Evolutionary conservation across 257 asterid species (phyloP), one percentile per base, ranked within the genome.

Genomic region (Solanum ossicruentum): DNA sequence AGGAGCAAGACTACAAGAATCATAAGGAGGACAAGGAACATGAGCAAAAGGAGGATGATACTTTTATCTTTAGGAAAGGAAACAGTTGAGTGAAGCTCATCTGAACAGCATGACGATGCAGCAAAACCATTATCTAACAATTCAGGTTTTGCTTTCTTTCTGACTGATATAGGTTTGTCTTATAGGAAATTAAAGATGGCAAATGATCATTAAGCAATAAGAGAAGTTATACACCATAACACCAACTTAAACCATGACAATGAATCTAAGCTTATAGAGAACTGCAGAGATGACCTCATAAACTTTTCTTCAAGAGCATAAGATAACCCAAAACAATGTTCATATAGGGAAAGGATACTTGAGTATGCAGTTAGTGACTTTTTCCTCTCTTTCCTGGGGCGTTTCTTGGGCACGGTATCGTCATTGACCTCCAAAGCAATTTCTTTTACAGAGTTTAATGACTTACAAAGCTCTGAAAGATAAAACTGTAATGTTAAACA

Each of bases 401-500:
- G 96, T 87, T 93, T 95, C 89, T 84, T 93, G 83, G 85, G 89
- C 84, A 87, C 89, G 69, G 88, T 86, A 82, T 86, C 85, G 45
- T 90, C 93, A 71, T 89, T 89, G 84, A 85, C 88, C 92, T 91
- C 93, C 84, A 85, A 87, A 89, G 43, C 72, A 84, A 79, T 84
- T 58, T 82, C 95, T 58, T 51, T 89, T 72, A 60, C 28, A 86
- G 89, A 87, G 71, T 83, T 81, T 75, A 95, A 77, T 18, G 86
- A 85, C 87, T 88, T 90, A 86, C 99, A 95, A 85, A 93, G 90
- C 89, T 91, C 99, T 95, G 99, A 86, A 90, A 90, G 85, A 61
- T 87, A 45, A 82, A 82, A 82, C 28, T 39, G 23, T 15, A 58
- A 17, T 63, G 54, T 60, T 61, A 82, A 15, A 65, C 60, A 82